Evolutionary conservation across 139 green algal genomes (phyloP).

Genomic region (Chlamydomonas schloesseri): DNA sequence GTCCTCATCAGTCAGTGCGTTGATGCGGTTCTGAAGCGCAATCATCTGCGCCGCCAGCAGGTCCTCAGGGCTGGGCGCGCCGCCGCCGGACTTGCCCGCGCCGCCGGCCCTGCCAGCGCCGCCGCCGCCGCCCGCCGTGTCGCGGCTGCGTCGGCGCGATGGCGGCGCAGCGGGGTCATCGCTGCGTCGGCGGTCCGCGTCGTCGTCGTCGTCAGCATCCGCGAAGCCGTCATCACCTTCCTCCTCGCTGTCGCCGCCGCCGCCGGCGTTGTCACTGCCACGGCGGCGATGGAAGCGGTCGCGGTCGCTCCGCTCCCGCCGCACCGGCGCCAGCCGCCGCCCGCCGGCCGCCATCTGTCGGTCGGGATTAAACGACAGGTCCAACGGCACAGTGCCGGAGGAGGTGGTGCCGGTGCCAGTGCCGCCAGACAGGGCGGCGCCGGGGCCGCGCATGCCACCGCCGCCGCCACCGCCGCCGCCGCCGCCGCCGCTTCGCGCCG

Average conservation of each 20-base stretch:
- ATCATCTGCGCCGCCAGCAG: slow-evolving; percentile 35
- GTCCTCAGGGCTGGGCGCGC: not conserved
- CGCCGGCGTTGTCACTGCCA: too few relatives aligned
- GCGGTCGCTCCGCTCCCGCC: not conserved
- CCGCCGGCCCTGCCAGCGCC: too few relatives aligned
- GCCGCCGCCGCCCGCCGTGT: too few relatives aligned
- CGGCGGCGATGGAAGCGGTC: not conserved
- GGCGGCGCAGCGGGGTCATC: too few relatives aligned
- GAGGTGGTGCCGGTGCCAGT: not conserved
- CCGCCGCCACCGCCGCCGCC: too few relatives aligned
- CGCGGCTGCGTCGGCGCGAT: too few relatives aligned
- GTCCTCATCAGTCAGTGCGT: slow-evolving; percentile 36
- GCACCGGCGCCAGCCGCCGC: not conserved
- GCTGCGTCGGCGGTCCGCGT: too few relatives aligned
- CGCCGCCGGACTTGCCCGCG: not conserved
- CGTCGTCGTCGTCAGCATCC: not conserved
- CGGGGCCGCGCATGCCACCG: too few relatives aligned
- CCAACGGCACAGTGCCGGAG: not conserved
- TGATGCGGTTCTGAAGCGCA: slow-evolving; percentile 35
- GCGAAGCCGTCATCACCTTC: too few relatives aligned
- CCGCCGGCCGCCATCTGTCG: not conserved
- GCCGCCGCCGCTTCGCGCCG: too few relatives aligned
- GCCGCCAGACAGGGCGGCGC: not conserved
- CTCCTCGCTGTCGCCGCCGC: too few relatives aligned
- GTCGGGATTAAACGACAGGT: slow-evolving; percentile 35